These are phyloP conservation scores for Entonaema liquescens DNA, from an alignment of 495 filamentous ascomycete genomes.

Conservation along the genomic window DNA sequence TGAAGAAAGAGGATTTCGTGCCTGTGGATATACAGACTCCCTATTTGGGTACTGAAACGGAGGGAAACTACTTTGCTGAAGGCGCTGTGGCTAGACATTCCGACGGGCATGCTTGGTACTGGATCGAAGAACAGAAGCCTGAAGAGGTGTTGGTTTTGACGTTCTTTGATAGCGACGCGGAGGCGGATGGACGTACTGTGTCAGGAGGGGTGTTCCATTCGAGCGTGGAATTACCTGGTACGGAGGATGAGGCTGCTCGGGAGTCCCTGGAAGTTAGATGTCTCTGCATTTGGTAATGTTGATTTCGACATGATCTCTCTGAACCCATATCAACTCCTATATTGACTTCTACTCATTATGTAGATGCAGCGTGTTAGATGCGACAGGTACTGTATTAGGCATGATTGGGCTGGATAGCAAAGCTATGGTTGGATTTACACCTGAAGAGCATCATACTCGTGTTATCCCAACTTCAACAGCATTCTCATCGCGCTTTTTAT, in stretches of 20 bases:
- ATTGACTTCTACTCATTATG: no score
- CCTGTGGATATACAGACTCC: no score
- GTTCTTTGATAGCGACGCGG: not conserved
- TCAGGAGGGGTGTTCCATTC: not conserved
- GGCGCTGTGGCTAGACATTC: no score
- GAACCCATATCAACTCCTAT: no score
- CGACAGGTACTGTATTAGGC: not conserved
- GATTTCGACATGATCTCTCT: no score
- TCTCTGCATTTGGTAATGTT: no score
- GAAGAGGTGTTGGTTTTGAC: not conserved
- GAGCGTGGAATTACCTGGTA: conserved; percentile 15
- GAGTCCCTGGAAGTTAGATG: no score
- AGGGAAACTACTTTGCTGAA: no score
- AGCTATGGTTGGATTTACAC: not conserved
- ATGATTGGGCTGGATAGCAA: not conserved
- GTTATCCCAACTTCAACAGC: not conserved
- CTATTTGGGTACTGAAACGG: no score
- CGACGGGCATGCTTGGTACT: not conserved
- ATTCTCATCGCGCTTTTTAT: conserved; percentile 1
- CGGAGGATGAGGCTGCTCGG: not conserved
- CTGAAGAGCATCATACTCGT: not conserved
- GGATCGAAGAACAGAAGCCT: not conserved
- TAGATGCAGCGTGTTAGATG: no score
- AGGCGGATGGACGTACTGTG: no score
- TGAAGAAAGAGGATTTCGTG: not conserved